Evolutionary conservation across 148 eudicot species (phyloP).

Genomic region (Euryodendron excelsum): DNA sequence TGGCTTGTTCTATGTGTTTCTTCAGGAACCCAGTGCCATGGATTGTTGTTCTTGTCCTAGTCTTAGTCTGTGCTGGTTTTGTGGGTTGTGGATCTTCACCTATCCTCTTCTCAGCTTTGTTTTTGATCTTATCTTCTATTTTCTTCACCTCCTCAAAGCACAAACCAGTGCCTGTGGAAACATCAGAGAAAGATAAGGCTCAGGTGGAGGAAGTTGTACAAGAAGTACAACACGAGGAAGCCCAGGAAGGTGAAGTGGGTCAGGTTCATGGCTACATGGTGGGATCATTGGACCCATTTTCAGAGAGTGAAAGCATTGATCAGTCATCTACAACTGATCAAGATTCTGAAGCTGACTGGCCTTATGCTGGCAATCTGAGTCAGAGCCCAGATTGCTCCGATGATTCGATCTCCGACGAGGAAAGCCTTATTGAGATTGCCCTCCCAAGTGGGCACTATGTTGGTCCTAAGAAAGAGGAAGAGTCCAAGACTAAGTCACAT

Average conservation of each 20-base stretch:
- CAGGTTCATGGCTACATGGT: constrained; percentile 23
- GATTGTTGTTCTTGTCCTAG: constrained; percentile 33
- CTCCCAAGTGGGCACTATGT: constrained; percentile 66
- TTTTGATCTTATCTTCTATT: constrained; percentile 29
- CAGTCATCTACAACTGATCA: constrained; percentile 47
- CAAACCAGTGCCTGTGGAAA: constrained; percentile 19
- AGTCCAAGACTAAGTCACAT: constrained; percentile 23
- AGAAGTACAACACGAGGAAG: constrained; percentile 12
- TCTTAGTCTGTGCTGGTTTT: constrained; percentile 25
- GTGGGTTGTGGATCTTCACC: constrained; percentile 27
- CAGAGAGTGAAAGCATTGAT: constrained; percentile 56
- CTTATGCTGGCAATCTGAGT: constrained; percentile 19
- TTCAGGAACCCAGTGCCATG: constrained; percentile 35
- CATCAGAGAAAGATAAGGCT: constrained; percentile 14
- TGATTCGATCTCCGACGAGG: constrained; percentile 84
- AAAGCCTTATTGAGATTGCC: constrained; percentile 78
- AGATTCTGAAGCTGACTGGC: constrained; percentile 53
- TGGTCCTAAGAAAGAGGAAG: constrained; percentile 24
- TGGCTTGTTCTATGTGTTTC: constrained; percentile 41
- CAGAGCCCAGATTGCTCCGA: constrained; percentile 42
- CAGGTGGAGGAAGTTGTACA: constrained; percentile 19
- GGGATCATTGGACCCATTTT: constrained; percentile 30
- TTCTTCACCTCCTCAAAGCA: constrained; percentile 27
- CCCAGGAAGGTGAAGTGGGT: constrained; percentile 1
- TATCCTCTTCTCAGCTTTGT: constrained; percentile 32